Conservation (phyloP, 169 alveolate species). For the Plasmodium cynomolgi region DNA sequence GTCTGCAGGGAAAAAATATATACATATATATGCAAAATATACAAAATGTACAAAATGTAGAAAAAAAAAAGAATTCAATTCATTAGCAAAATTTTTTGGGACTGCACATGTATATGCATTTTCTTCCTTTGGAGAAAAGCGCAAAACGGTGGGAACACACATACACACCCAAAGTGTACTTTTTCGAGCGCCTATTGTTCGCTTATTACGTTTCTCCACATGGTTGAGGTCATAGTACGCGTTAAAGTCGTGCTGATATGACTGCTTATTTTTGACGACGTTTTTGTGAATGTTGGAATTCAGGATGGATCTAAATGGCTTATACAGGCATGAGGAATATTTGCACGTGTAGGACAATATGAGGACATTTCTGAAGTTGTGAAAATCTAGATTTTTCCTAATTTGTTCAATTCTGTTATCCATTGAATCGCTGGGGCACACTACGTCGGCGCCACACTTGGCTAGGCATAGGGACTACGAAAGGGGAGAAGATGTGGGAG, state of each 20-base stretch:
- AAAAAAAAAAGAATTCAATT: neutral
- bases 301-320: slow-evolving; percentile 91
- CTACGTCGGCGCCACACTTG: slow-evolving; percentile 89
- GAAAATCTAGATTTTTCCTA: slow-evolving; percentile 81
- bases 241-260: slow-evolving; percentile 84
- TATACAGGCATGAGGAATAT: slow-evolving; percentile 87
- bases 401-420: slow-evolving; percentile 89
- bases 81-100: neutral
- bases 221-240: slow-evolving; percentile 70
- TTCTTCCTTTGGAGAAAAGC: neutral
- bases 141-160: neutral
- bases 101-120: neutral
- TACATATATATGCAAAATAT: neutral
- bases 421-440: slow-evolving; percentile 93
- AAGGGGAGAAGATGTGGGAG: neutral
- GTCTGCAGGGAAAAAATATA: slow-evolving; percentile 62
- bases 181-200: neutral
- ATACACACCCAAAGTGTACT: neutral
- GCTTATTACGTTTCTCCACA: slow-evolving; percentile 67
- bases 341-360: slow-evolving; percentile 89
- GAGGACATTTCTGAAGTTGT: slow-evolving; percentile 80
- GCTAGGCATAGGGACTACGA: slow-evolving; percentile 83
- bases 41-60: neutral
- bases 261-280: slow-evolving; percentile 81
- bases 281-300: slow-evolving; percentile 82